Base-by-base conservation (phyloP, 768 basidiomycete genomes). In the Agrocybe praecox region DNA sequence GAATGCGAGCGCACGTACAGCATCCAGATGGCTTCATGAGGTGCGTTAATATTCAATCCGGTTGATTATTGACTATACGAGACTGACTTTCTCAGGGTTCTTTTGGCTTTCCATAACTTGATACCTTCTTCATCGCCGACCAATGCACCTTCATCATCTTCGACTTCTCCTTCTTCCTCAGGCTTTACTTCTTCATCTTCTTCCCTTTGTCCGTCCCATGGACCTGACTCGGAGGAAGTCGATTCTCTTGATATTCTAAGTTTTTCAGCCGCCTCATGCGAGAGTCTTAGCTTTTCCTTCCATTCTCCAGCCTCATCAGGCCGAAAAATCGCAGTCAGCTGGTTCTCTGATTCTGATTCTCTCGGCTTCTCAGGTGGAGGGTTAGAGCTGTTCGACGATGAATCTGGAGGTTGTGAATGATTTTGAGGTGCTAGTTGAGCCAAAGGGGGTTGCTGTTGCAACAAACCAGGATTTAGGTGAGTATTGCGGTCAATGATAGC, bases 1-100 rank as follows among this genome's bases (percentile, higher is more conserved):
- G 81, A 97, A 96, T 0, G 92, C 88, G 21, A 98, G 77, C 7
- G 92, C 88, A 52, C 96, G 87, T 40, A 97, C 94, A 14, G 93
- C 87, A 71, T 98, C 96, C 59, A 99, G 78, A 72, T 99, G 97
- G 71, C 94, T 96, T 40, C 6, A 54, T 45, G n/a, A 46, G 32
- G 36, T 46, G 46, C 50, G 51, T 62, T 49, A 61, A 63, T 56
- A 52, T 59, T 46, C 57, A 32, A 46, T 57, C 51, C 49, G 40
- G 58, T 33, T 23, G 18, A 47, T 17, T 36, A 43, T 49, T 45
- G 50, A 49, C 58, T 55, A 60, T 55, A 60, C 65, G 58, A 58
- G 54, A 81, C 93, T 75, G 67, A 96, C 91, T 93, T 94, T 79
- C 93, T 82, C 65, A 98, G 74, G 44, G 90, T 95, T 72, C 90